A percentile compares a stretch with the other conserved stretches of the same genome.
phyloP scores from a whole-genome alignment of 108 stramenopile species.

The Bacterosira constricta region DNA sequence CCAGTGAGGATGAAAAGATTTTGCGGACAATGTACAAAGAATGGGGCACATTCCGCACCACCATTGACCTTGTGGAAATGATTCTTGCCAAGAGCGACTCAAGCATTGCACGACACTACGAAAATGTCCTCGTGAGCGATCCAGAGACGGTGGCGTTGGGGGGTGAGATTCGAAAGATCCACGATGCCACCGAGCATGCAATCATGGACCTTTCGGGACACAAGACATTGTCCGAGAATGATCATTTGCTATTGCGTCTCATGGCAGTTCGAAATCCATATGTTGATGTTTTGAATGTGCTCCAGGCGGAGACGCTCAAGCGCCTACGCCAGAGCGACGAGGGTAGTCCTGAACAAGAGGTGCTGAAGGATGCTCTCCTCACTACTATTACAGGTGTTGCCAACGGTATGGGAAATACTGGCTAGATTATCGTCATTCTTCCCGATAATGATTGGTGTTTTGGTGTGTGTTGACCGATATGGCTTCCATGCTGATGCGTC shows the following conservation, averaged over 20 bases:
- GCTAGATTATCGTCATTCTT: no score
- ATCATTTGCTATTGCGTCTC: constrained; percentile 73
- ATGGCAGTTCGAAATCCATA: constrained; percentile 93
- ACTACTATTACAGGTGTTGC: constrained; percentile 96
- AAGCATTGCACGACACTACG: constrained; percentile 90
- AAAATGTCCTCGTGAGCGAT: constrained; percentile 80
- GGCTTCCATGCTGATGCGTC: no score
- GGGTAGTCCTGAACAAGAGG: constrained; percentile 67
- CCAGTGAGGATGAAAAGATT: constrained; percentile 54
- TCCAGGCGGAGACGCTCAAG: constrained; percentile 94
- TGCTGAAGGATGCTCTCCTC: constrained; percentile 92
- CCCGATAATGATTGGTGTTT: no score
- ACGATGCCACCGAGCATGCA: constrained; percentile 71
- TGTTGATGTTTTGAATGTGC: constrained; percentile 93
- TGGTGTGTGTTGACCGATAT: no score
- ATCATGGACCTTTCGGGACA: constrained; percentile 85
- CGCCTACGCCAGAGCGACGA: constrained; percentile 72
- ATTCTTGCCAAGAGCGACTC: constrained; percentile 93
- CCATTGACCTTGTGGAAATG: constrained; percentile 96
- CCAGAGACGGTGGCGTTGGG: constrained; percentile 75
- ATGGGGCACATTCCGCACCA: constrained; percentile 92
- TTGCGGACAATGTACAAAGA: constrained; percentile 89
- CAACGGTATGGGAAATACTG: constrained; percentile 97
- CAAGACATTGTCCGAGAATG: constrained; percentile 67
- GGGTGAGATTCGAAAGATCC: constrained; percentile 69